Base-by-base conservation (phyloP, 441 rosid species). In the Adansonia madagascariensis region DNA sequence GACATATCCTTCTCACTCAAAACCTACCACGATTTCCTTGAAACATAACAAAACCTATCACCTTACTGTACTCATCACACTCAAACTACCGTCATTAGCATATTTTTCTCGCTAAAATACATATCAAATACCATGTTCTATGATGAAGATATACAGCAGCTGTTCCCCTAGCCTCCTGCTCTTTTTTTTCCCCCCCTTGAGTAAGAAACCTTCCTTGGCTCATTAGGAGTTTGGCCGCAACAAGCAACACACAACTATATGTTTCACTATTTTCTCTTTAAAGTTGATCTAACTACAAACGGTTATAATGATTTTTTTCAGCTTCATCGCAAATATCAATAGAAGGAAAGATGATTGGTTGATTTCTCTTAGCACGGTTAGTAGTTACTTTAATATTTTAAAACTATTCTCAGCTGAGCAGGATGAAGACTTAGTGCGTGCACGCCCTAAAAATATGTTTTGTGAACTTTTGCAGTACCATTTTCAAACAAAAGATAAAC, bases 181-280 rank as follows among this genome's bases (percentile, higher is more conserved):
- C 41, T 27, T 31, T 1, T 12, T 62, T 14, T 14, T 2, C 39
- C 39, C 4, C 4, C 39, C 4, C 44, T 31, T 31, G 35, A 2
- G 18, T 63, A 63, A 31, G 67, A 63, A 63, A 14, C 67, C 67
- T 63, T 63, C 46, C 18, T n/a, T 27, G 67, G 67, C 18, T 24
- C 65, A 61, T 24, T 61, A 61, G 39, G 15, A 61, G 65, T 61
- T 31, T 24, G 43, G 8, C 27, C 22, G 12, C 24, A 56, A 1
- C 15, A 63, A 43, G 52, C 52, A 43, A 66, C 27, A 66, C 14
- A 43, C 9, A 43, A 43, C 31, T 9, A 41, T 4, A 4, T 11
- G 31, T 43, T 63, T 44, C 49, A 66, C 71, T 43, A 44, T 17
- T 43, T 44, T 43, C n/a, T 57, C 52, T 22, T 3, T 43, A 17